These are phyloP conservation scores for Fusarium camptoceras DNA, from an alignment of 2,329 filamentous ascomycete species.

Conservation along the genomic window DNA sequence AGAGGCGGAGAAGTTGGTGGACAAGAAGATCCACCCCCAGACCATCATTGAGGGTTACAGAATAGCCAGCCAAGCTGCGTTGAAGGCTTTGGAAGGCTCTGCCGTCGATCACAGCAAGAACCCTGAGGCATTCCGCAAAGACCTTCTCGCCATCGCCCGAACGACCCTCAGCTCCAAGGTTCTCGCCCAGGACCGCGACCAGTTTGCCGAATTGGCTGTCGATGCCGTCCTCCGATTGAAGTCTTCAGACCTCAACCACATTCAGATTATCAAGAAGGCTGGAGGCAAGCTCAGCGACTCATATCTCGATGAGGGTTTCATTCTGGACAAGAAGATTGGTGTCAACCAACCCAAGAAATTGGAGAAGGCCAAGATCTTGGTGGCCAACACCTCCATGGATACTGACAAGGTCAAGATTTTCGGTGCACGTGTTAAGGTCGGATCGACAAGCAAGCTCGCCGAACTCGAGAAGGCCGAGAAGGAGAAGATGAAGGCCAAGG, in stretches of 20 bases:
- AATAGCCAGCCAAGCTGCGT: slow-evolving; percentile 91
- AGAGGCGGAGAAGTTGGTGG: slow-evolving; percentile 96
- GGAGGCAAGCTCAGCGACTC: slow-evolving; percentile 98
- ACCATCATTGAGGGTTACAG: slow-evolving; percentile 99
- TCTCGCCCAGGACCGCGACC: slow-evolving; percentile 89
- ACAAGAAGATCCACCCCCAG: slow-evolving; percentile 99
- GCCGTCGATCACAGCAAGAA: slow-evolving; percentile 92
- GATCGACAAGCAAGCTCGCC: slow-evolving; percentile 95
- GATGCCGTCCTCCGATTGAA: slow-evolving; percentile 92
- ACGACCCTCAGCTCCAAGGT: slow-evolving; percentile 99
- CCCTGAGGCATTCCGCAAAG: slow-evolving; percentile 85
- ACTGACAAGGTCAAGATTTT: slow-evolving; percentile 99
- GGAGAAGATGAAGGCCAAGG: slow-evolving; percentile 99
- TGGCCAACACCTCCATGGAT: slow-evolving; percentile 99
- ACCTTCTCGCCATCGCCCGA: slow-evolving; percentile 88
- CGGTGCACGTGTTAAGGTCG: slow-evolving; percentile 95
- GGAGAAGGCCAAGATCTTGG: slow-evolving; percentile 97
- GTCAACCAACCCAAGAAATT: slow-evolving; percentile 98
- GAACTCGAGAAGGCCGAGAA: slow-evolving; percentile 98
- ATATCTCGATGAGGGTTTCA: slow-evolving; percentile 97
- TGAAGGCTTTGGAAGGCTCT: slow-evolving; percentile 83
- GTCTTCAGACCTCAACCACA: slow-evolving; percentile 94
- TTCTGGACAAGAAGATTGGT: slow-evolving; percentile 98
- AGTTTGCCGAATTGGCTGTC: slow-evolving; percentile 89
- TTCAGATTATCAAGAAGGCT: slow-evolving; percentile 99